Base-by-base conservation (phyloP, 345 rosid species). In the Eucalyptus rudis region DNA sequence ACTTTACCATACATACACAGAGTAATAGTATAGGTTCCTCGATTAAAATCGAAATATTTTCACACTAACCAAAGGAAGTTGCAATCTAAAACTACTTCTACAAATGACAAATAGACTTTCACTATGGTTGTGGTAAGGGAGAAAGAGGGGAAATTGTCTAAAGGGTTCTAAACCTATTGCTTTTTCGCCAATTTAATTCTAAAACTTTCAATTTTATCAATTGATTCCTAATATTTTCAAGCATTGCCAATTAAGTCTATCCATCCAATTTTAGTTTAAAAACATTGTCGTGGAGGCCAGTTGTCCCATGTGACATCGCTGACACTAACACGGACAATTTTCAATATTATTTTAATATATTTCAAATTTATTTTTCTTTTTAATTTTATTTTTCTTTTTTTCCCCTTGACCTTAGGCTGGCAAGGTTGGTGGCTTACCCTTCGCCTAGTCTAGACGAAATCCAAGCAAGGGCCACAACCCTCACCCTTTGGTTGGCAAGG, bases 261-360 rank as follows among this genome's bases (percentile, higher is more conserved):
- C 5, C 0, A 8, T 0, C 10, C 2, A 52, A 52, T 20, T 52
- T 52, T 52, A 52, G 10, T 52, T 52, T 10, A 52, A 52, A 52
- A 52, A 52, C 0, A 0, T 0, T 8, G 0, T 20, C 0, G 25
- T 52, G 5, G 2, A 52, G 4, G 2, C 4, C 10, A 3, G 0
- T 52, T 8, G 10, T 52, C 4, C 10, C 20, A 52, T 3, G 2
- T 52, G 5, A 52, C 25, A 8, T 52, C 2, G 2, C 2, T 1
- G 0, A 1, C 0, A 19, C 10, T 19, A 52, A 52, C 1, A 24
- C 0, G 1, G 5, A 52, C 1, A 19, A 52, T 52, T 52, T 52
- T 52, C 1, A 52, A 52, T 52, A 52, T 52, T 52, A 52, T 52
- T 52, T 20, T 1, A 7, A 52, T 20, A 19, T 52, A 52, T 52